These are phyloP conservation scores for Solanum peruvianum DNA, from an alignment of 257 asterid species.

Conservation along the genomic window DNA sequence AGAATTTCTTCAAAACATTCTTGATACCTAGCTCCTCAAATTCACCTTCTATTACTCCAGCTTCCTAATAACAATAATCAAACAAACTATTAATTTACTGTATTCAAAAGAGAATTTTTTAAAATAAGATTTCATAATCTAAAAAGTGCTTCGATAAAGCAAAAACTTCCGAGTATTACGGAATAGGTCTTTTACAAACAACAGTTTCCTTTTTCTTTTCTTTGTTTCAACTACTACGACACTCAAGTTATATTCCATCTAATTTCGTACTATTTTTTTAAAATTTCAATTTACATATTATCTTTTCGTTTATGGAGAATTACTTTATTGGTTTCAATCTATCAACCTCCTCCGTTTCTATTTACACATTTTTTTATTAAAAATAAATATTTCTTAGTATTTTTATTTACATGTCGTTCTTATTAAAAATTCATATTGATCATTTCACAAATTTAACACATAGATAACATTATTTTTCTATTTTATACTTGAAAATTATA, in stretches of 20 bases:
- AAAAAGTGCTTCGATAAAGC: neutral
- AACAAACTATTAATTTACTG: neutral
- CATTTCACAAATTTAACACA: too few species aligned
- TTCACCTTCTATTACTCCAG: slow-evolving; percentile 51
- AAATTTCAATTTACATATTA: too few species aligned
- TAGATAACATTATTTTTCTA: too few species aligned
- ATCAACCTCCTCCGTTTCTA: too few species aligned
- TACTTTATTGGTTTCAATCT: too few species aligned
- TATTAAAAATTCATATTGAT: too few species aligned
- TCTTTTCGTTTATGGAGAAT: too few species aligned
- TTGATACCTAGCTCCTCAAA: slow-evolving; percentile 37
- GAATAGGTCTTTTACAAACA: neutral
- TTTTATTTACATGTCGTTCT: too few species aligned
- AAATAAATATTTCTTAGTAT: too few species aligned
- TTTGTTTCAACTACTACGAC: neutral
- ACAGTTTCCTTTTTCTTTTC: neutral
- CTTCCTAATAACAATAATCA: slow-evolving; percentile 21
- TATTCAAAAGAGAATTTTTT: neutral
- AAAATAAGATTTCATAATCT: neutral
- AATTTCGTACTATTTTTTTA: neutral
- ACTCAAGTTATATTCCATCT: neutral
- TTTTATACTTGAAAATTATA: too few species aligned
- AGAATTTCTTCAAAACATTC: slow-evolving; percentile 24
- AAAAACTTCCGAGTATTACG: neutral
- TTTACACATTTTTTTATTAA: too few species aligned